Base-by-base conservation (phyloP, 139 green algal species). In the Micractinium sp. region DNA sequence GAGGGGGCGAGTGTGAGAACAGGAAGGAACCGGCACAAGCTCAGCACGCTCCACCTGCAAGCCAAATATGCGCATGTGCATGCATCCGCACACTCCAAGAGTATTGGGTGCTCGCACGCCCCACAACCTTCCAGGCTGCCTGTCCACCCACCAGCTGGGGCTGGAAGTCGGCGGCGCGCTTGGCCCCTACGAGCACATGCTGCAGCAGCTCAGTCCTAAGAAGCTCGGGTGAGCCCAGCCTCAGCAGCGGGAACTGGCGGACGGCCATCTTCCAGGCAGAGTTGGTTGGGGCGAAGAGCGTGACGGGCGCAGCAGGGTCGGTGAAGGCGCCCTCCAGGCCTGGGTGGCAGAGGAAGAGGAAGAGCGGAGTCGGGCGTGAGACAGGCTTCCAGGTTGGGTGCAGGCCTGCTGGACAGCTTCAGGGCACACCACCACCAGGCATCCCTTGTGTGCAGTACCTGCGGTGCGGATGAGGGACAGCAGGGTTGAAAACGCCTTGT, bases 241-340 rank as follows among this genome's bases (percentile, higher is more conserved):
- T 33, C n/a, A 78, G 71, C n/a, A 78, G 71, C 7, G 71, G 71
- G 71, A 38, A 16, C 14, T 78, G 71, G 27, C 18, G n/a, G 27
- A 78, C 71, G 31, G 71, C 71, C 0, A n/a, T 12, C 13, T n/a
- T 31, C 71, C 71, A 78, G 71, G 71, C 71, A 12, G 29, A 23
- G 71, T 78, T 78, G 71, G 71, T 78, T 12, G 71, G 71, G 31
- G 71, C 71, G 22, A 78, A 78, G 31, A 39, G 13, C 13, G 71
- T 78, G 71, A 78, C 29, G 31, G 71, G 27, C 13, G n/a, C 25
- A 7, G 2, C n/a, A 7, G 71, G 71, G 71, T 78, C n/a, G 71
- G n/a, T 22, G 16, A 78, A 78, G n/a, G n/a, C 71, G n/a, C 71
- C 71, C 71, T 78, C 71, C 71, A 78, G 71, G 71, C 71, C 71